Conservation (phyloP, 768 basidiomycete genomes). For the Lactarius psammicola region DNA sequence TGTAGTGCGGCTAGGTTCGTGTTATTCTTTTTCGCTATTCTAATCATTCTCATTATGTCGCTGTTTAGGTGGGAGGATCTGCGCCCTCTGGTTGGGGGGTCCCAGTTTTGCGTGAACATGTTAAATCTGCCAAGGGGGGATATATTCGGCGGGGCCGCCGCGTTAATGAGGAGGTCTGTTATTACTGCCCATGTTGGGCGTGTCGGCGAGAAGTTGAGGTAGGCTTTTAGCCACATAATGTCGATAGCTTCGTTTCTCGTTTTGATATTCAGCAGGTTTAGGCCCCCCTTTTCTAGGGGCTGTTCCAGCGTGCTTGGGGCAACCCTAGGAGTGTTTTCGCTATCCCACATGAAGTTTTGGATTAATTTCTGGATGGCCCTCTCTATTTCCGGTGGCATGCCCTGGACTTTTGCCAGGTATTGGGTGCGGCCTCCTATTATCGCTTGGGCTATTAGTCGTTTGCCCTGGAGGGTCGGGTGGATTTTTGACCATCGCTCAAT, state of each 20-base stretch:
- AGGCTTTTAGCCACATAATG: slow-evolving; percentile 23
- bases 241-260: slow-evolving; percentile 23
- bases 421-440: too few relatives aligned
- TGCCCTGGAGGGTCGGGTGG: not conserved
- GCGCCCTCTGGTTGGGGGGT: too few relatives aligned
- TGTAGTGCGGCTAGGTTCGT: too few relatives aligned
- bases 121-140: too few relatives aligned
- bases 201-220: too few relatives aligned
- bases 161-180: not conserved
- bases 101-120: too few relatives aligned
- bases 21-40: too few relatives aligned
- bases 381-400: not conserved
- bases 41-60: too few relatives aligned
- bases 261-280: not conserved
- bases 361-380: slow-evolving; percentile 26
- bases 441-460: not conserved
- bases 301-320: not conserved
- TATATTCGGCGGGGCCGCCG: too few relatives aligned
- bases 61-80: too few relatives aligned
- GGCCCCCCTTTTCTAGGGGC: slow-evolving; percentile 10
- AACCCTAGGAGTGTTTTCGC: not conserved
- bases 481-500: too few relatives aligned
- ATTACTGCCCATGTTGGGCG: slow-evolving; percentile 27
- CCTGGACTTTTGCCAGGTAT: too few relatives aligned
- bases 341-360: slow-evolving; percentile 10